Conservation (phyloP, 768 basidiomycete genomes). For the Tylopilus felleus region DNA sequence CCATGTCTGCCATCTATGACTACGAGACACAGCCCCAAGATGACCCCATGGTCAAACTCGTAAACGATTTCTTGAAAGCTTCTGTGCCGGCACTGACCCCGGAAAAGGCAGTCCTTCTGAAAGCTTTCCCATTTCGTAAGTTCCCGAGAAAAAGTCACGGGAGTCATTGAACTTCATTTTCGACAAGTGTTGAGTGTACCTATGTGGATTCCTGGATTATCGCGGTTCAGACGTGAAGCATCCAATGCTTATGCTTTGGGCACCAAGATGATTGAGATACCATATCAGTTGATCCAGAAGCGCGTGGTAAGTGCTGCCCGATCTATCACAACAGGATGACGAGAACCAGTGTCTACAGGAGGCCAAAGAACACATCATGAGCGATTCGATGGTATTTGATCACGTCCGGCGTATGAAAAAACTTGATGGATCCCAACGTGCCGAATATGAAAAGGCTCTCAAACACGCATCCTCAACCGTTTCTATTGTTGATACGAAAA, state of each 20-base stretch:
- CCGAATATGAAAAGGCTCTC: constrained; percentile 3
- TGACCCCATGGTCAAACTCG: background rate
- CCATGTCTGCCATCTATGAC: constrained; percentile 11
- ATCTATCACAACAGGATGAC: background rate
- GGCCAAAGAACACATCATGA: background rate
- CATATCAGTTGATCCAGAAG: background rate
- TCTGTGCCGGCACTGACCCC: constrained; percentile 2
- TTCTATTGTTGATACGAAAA: too few species aligned
- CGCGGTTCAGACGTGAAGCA: constrained; percentile 32
- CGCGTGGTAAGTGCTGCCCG: background rate
- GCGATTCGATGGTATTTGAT: background rate
- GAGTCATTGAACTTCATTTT: background rate
- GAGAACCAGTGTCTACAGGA: background rate
- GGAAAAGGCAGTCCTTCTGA: constrained; percentile 10
- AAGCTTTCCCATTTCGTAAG: constrained; percentile 1
- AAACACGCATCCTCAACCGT: background rate
- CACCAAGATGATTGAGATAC: background rate
- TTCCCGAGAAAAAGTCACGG: too few species aligned
- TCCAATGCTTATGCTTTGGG: background rate
- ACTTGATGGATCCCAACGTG: background rate
- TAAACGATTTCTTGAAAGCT: background rate
- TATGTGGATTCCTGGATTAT: constrained; percentile 40
- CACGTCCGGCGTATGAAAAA: constrained; percentile 8
- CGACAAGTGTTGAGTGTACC: background rate
- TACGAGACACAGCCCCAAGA: constrained; percentile 6